Conservation (phyloP, 305 asterid genomes). For the Fraxinus baroniana region DNA sequence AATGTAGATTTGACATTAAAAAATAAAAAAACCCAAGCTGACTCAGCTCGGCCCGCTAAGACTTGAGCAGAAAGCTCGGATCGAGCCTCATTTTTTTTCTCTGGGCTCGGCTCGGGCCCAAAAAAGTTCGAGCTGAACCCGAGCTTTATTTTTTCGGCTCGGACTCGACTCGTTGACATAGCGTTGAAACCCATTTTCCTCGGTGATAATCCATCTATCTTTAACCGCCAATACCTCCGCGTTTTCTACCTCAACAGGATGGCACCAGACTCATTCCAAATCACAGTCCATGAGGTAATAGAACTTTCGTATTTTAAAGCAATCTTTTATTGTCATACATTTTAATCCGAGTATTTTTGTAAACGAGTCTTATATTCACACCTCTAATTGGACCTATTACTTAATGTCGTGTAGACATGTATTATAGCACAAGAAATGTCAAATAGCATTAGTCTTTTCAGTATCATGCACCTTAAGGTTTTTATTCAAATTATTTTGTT, state of each 20-base stretch:
- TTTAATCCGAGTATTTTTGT: not conserved
- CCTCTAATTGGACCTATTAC: not conserved
- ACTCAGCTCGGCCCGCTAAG: too few relatives aligned
- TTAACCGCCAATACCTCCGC: not conserved
- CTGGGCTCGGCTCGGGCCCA: too few relatives aligned
- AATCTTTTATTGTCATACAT: not conserved
- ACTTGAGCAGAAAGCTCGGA: too few relatives aligned
- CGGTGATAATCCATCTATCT: not conserved
- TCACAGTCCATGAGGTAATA: not conserved
- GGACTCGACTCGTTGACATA: too few relatives aligned
- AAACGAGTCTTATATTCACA: not conserved
- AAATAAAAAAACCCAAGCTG: too few relatives aligned
- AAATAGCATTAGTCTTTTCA: not conserved
- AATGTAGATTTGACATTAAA: too few relatives aligned
- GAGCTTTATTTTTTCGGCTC: too few relatives aligned
- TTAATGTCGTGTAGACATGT: not conserved
- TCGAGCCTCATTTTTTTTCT: too few relatives aligned
- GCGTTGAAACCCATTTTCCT: not conserved
- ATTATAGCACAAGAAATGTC: not conserved
- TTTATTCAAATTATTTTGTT: not conserved
- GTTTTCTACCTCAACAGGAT: not conserved
- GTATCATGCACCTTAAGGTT: not conserved
- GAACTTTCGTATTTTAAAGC: not conserved
- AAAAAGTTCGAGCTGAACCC: too few relatives aligned
- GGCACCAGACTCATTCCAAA: not conserved